Evolutionary conservation across 2,329 filamentous ascomycete genomes (phyloP).

Genomic region (Colletotrichum falcatum): DNA sequence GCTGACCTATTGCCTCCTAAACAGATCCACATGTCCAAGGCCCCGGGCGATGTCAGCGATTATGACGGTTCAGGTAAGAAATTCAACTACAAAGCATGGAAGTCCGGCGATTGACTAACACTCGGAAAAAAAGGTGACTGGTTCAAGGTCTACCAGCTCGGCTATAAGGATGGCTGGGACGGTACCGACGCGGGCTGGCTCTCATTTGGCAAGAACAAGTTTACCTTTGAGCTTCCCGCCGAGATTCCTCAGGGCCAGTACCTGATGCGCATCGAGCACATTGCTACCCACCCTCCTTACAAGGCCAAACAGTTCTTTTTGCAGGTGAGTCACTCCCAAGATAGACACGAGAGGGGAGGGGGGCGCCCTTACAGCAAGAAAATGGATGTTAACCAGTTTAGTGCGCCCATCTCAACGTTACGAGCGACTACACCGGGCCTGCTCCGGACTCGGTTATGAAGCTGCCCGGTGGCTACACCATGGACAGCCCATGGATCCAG

Average conservation of each 20-base stretch:
- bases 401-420: background rate
- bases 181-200: background rate
- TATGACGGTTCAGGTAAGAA: no score
- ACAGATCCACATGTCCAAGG: background rate
- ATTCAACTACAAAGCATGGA: no score
- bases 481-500: background rate
- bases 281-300: background rate
- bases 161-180: background rate
- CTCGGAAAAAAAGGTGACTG: background rate
- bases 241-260: background rate
- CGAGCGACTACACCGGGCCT: background rate
- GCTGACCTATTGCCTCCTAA: background rate
- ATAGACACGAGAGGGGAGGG: background rate
- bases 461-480: background rate
- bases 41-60: background rate
- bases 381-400: background rate
- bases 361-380: no score
- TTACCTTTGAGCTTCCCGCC: background rate
- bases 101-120: no score
- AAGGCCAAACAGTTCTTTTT: background rate
- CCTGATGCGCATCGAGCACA: slow-evolving; percentile 7
- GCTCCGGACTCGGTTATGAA: background rate
- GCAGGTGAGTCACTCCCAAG: background rate
- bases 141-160: slow-evolving; percentile 1
- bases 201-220: background rate